Base-by-base conservation (phyloP, 148 eudicot species). In the Diospyros kaki region DNA sequence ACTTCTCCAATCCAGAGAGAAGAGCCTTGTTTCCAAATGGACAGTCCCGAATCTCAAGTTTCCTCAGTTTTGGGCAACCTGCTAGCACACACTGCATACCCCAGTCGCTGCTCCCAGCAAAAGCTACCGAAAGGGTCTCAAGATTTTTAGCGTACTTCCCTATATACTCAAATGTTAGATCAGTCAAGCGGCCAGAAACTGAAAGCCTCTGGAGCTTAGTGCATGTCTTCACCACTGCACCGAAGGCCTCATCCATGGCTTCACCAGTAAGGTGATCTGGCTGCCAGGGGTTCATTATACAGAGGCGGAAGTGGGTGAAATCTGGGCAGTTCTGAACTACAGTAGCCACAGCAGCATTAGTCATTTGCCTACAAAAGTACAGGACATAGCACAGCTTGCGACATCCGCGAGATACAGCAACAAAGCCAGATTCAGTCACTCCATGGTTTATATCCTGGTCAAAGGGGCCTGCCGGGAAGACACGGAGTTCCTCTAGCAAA, bases 221-320 rank as follows among this genome's bases (percentile, higher is more conserved):
- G 73, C 98, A 93, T 2, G 84, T 74, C 74, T 87, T 86, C 0
- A 87, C 97, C 56, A 94, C 91, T 3, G 95, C 85, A 11, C 91
- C 97, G 69, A 94, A 94, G 45, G 90, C 98, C 75, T 91, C 97
- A 42, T 94, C 98, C 88, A 94, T 83, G 40, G 98, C 88, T 75
- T 90, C 90, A 54, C 81, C 77, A 4, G 97, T 94, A 0, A 83
- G 11, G 79, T 86, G 84, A 80, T 94, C 98, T 1, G 98, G 89
- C 68, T 82, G 87, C 51, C 84, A 72, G 0, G 98, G 98, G 63
- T 84, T 84, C 91, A 94, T 90, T 69, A 91, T 88, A 75, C 98
- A 94, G 56, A 94, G 91, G 28, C 98, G 95, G 66, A 94, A 91
- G 69, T 88, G 93, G 69, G 91, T 94, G 51, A 94, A 90, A 62